Evolutionary conservation across 495 filamentous ascomycete genomes (phyloP), one percentile per base, ranked within the genome.

Genomic region (Trichoderma erinaceum): DNA sequence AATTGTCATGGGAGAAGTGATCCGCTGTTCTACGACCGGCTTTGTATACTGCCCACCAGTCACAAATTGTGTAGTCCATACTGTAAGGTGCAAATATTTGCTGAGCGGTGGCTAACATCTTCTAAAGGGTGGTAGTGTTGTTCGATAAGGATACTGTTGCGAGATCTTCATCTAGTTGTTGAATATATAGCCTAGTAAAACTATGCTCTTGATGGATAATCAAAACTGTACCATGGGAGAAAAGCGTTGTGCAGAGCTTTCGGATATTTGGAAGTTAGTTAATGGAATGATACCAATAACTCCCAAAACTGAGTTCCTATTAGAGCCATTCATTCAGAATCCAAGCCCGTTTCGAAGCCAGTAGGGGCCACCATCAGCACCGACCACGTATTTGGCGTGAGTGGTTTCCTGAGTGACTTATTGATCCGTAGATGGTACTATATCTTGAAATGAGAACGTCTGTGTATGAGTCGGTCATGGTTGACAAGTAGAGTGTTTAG

Each of bases 401-500:
- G 32, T 25, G 5, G 29, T 21, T 41, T 64, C 61, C 61, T 64
- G 21, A 21, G 13, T 64, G 29, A 1, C 29, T 29, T 29, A 4
- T 29, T 29, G 29, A 64, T 64, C 32, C 12, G 61, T 25, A 15
- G 25, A 27, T 18, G 11, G 21, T 18, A 27, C 8, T 15, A 64
- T 12, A n/a, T 88, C 85, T 13, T 84, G 79, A 75, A 41, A 90
- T 85, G 65, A 90, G 76, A 1, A 85, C 75, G 69, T 86, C 83
- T 29, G 29, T 29, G 29, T 29, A 29, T 29, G 29, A 29, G 29
- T 29, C 29, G 29, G 29, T 29, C 29, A 29, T 29, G 29, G 29
- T 29, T 29, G 29, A 29, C 29, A 4, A 29, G 29, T 29, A 29
- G 29, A 29, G 29, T 29, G 29, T 29, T 29, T 29, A 29, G 29